A percentile compares a stretch with the other conserved stretches of the same genome.
Evolutionary conservation across 768 basidiomycete genomes (phyloP).

Genomic region (Naganishia vaughanmartiniae): DNA sequence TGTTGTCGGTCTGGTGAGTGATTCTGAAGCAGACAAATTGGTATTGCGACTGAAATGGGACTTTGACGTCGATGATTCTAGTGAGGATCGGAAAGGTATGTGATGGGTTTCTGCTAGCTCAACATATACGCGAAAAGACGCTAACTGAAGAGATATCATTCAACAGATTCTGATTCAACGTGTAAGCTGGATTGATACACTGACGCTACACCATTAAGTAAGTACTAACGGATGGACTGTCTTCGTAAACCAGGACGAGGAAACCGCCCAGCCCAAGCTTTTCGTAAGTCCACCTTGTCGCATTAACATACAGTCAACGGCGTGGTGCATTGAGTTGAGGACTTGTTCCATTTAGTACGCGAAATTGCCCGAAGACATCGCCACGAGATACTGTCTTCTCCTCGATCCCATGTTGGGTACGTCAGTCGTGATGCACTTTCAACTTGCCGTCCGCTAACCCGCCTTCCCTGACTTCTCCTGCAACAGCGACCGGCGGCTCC

Average conservation of each 20-base stretch:
- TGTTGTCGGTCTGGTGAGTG: conserved; percentile 70
- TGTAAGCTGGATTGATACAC: conserved; percentile 55
- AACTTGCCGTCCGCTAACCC: not conserved
- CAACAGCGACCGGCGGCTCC: conserved; percentile 84
- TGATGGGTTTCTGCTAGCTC: not conserved
- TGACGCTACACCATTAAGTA: not conserved
- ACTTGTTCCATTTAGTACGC: conserved; percentile 41
- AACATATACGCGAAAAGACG: not conserved
- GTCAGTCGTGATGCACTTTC: conserved; percentile 35
- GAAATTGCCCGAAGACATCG: conserved; percentile 90
- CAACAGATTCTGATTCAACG: conserved; percentile 81
- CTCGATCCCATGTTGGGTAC: conserved; percentile 96
- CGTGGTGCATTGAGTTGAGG: not conserved
- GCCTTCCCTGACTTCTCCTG: not conserved
- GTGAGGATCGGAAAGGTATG: conserved; percentile 77
- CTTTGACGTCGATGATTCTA: conserved; percentile 26
- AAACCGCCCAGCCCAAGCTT: conserved; percentile 85
- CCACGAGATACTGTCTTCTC: conserved; percentile 82
- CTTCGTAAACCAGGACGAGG: conserved; percentile 72
- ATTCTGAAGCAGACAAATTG: conserved; percentile 54
- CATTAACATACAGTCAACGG: too few relatives aligned
- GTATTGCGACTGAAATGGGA: not conserved
- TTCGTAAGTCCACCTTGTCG: conserved; percentile 71
- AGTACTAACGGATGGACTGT: not conserved
- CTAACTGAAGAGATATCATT: conserved; percentile 23